Percentiles rank a stretch among this genome's conserved stretches.
These are phyloP conservation scores for Tardiomyces blankii DNA, from an alignment of 1,139 yeast species.

Conservation along the genomic window DNA sequence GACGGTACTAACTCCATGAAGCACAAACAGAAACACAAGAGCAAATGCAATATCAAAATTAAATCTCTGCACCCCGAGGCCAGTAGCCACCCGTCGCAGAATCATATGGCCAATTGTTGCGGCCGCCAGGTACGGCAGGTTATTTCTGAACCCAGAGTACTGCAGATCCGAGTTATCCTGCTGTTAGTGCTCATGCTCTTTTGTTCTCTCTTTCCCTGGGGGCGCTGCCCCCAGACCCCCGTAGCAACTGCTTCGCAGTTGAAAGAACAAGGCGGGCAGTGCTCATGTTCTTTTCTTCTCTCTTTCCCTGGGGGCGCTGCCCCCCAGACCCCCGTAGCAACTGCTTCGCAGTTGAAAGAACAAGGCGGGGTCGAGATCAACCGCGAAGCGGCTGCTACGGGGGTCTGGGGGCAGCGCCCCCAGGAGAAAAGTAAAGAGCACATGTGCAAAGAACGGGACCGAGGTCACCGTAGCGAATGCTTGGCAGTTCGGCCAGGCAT, in stretches of 20 bases:
- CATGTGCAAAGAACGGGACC: no score
- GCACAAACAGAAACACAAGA: slow-evolving; percentile 49
- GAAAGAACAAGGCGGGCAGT: slow-evolving; percentile 43
- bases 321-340: no score
- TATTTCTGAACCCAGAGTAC: slow-evolving; percentile 78
- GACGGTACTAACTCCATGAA: slow-evolving; percentile 69
- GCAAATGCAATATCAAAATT: slow-evolving; percentile 69
- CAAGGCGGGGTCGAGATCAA: no score
- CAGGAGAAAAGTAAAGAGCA: no score
- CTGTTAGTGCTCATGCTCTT: neutral
- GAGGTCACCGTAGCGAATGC: no score
- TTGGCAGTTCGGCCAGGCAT: no score
- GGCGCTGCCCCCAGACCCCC: no score
- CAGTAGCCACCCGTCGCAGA: slow-evolving; percentile 32
- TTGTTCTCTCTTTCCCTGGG: no score
- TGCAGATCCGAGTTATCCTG: slow-evolving; percentile 75
- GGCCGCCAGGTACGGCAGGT: slow-evolving; percentile 48
- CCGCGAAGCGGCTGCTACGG: no score
- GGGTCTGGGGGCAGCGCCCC: no score
- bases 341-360: no score
- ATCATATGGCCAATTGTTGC: slow-evolving; percentile 44
- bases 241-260: slow-evolving; percentile 21
- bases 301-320: no score
- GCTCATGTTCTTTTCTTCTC: slow-evolving; percentile 25
- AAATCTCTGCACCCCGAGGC: slow-evolving; percentile 26